A percentile compares a stretch with the other conserved stretches of the same genome.
phyloP scores from a whole-genome alignment of 1,139 yeast genomes.

The Pichia sp. region DNA sequence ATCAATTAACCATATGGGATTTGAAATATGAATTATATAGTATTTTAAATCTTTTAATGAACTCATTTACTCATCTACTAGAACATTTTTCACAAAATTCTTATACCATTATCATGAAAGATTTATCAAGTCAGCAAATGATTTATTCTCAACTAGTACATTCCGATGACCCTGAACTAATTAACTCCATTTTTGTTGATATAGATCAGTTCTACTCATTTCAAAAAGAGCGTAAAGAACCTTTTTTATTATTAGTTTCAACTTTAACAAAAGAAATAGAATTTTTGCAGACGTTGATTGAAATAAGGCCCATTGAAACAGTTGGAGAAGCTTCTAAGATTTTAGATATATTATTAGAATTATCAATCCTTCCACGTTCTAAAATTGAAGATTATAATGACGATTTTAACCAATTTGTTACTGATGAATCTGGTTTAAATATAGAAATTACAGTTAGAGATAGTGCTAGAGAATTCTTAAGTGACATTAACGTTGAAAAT shows the following conservation, averaged over 20 bases:
- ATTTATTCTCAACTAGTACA: conserved; percentile 18
- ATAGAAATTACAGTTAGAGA: conserved; percentile 47
- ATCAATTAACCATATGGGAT: conserved; percentile 17
- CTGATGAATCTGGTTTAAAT: conserved; percentile 64
- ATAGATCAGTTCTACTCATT: conserved; percentile 15
- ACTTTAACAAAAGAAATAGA: conserved; percentile 19
- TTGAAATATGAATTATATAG: conserved; percentile 24
- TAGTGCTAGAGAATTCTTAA: conserved; percentile 43
- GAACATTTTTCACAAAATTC: conserved; percentile 10
- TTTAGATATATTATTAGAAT: conserved; percentile 17
- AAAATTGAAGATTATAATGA: conserved; percentile 34
- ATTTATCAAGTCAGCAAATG: conserved; percentile 15
- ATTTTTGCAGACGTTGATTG: conserved; percentile 21
- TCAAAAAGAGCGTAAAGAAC: conserved; percentile 25
- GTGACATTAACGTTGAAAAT: conserved; percentile 39
- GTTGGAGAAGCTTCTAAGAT: conserved; percentile 22
- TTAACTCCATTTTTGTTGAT: conserved; percentile 20
- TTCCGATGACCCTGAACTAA: neutral
- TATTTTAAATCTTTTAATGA: conserved; percentile 20
- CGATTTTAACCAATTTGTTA: conserved; percentile 64
- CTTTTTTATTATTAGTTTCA: conserved; percentile 17
- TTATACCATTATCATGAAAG: conserved; percentile 14
- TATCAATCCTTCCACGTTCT: conserved; percentile 22
- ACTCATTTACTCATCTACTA: conserved; percentile 20
- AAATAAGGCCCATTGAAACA: conserved; percentile 12